A percentile compares a stretch with the other conserved stretches of the same genome.
Conservation (phyloP, 768 basidiomycete genomes). For the Saitozyma podzolica region DNA sequence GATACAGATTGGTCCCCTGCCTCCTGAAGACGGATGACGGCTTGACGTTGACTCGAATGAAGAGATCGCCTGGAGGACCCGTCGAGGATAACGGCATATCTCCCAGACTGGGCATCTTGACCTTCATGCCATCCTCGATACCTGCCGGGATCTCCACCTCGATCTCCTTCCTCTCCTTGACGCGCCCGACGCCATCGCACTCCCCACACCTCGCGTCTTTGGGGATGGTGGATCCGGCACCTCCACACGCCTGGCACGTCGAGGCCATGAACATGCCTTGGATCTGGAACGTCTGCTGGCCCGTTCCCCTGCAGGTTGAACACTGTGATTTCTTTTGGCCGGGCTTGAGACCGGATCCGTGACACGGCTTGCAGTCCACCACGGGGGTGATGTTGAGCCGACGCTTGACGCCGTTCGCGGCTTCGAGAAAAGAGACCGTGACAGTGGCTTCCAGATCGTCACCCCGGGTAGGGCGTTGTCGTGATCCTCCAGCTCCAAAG, state of each 20-base stretch:
- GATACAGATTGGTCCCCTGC: constrained; percentile 88
- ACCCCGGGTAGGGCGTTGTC: constrained; percentile 59
- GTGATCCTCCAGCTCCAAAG: constrained; percentile 52
- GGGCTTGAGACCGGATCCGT: constrained; percentile 79
- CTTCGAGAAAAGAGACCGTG: constrained; percentile 82
- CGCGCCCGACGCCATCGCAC: constrained; percentile 85
- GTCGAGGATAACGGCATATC: constrained; percentile 79
- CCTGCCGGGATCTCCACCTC: constrained; percentile 84
- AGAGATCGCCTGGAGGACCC: constrained; percentile 78
- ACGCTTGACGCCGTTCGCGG: constrained; percentile 82
- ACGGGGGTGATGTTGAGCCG: constrained; percentile 77
- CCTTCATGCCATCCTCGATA: constrained; percentile 92
- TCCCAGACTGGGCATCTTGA: constrained; percentile 76
- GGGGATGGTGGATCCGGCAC: constrained; percentile 77
- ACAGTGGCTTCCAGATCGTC: constrained; percentile 78
- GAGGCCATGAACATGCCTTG: constrained; percentile 97
- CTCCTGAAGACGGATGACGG: constrained; percentile 81
- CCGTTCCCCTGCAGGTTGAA: constrained; percentile 76
- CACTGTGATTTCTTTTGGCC: constrained; percentile 83
- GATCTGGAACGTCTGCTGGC: constrained; percentile 83
- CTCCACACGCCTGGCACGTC: constrained; percentile 79
- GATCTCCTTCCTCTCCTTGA: constrained; percentile 73
- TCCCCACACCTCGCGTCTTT: constrained; percentile 71
- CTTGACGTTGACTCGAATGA: constrained; percentile 80
- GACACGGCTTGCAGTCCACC: constrained; percentile 78